Base-by-base conservation (phyloP, 768 basidiomycete species). In the Butyriboletus loyo region DNA sequence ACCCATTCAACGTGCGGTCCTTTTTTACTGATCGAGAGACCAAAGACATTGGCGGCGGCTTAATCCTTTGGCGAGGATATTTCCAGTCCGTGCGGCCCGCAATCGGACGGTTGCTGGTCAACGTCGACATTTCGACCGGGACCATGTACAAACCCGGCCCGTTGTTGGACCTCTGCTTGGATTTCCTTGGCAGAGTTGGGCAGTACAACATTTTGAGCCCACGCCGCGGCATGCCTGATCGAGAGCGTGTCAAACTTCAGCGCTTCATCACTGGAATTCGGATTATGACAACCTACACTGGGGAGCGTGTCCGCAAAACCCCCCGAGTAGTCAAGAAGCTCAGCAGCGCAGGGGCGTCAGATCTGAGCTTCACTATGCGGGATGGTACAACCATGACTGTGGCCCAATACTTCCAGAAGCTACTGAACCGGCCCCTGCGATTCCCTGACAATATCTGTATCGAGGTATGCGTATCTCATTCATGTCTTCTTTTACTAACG, bases 51-150 rank as follows among this genome's bases (percentile, higher is more conserved):
- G 85, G 87, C 1, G 63, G 66, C 0, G 89, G 90, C 0, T 74
- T 92, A 4, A 77, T 82, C 14, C 75, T 89, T 0, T 88, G 87
- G 87, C 77, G 89, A 4, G 89, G 89, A 0, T 89, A 87, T 50
- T 91, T 92, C 69, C 89, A 91, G 63, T 87, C 85, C 0, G 77
- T 89, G 13, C 77, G 89, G 21, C 88, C 89, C 4, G 80, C 79
- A 0, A 75, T 83, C 17, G 82, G 82, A 0, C 72, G 72, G 0
- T 78, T 92, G 60, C 66, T 89, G 25, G 73, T 91, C 58, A 92
- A 91, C 52, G 77, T 92, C 56, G 89, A 92, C 55, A 87, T 89
- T 42, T 82, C 84, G 0, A 87, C 88, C 0, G 89, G 84, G 0
- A 78, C 83, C 25, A 87, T 92, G 85, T 90, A 85, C 64, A 81